Percentiles rank a stretch among this genome's conserved stretches.
These are phyloP conservation scores for Solanum chiquidenum DNA, from an alignment of 257 asterid species.

Conservation along the genomic window DNA sequence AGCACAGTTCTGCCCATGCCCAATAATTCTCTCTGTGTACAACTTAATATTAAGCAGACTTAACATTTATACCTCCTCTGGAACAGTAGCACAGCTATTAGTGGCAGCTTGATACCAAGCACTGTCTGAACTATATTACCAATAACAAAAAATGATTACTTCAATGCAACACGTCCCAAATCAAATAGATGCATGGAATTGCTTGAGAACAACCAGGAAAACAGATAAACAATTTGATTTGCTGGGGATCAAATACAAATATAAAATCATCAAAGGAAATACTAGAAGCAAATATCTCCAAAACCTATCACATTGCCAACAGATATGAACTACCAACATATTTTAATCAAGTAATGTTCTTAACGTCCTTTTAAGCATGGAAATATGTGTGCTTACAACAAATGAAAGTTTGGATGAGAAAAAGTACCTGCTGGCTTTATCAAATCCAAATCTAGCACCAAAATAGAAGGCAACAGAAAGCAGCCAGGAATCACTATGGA, in stretches of 20 bases:
- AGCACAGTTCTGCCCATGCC: not conserved
- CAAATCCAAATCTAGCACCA: constrained; percentile 55
- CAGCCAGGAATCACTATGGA: constrained; percentile 63
- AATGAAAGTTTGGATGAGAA: not conserved
- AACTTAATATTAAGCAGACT: not conserved
- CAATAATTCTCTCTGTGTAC: not conserved
- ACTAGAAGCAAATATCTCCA: not conserved
- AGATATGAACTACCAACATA: not conserved
- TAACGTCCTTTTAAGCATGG: not conserved
- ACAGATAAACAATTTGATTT: not conserved
- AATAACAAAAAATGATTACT: not conserved
- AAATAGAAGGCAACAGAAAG: constrained; percentile 45
- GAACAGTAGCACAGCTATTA: not conserved
- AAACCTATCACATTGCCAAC: not conserved
- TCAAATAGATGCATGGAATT: not conserved
- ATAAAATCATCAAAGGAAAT: not conserved
- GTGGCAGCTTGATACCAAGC: not conserved
- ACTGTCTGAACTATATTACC: not conserved
- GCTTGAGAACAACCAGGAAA: not conserved
- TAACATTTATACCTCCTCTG: not conserved
- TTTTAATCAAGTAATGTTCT: not conserved
- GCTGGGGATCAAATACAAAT: not conserved
- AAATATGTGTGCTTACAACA: not conserved
- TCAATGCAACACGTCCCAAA: not conserved
- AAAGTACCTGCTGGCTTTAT: constrained; percentile 41